Conservation (phyloP, 805 yeast genomes). For the Kazachstania martiniae region DNA sequence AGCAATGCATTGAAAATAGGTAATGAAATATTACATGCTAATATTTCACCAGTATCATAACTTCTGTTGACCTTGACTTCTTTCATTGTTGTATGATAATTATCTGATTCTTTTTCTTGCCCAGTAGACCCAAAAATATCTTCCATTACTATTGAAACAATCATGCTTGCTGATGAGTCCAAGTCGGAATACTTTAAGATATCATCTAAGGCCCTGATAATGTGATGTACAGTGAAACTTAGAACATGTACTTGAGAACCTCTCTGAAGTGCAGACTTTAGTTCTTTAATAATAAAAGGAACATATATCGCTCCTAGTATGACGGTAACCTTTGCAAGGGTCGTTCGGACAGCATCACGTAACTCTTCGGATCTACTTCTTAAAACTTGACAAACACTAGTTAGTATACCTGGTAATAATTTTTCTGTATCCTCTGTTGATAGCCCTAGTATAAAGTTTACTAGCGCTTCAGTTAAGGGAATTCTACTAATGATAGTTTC, state of each 20-base stretch:
- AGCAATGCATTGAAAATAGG: slow-evolving; percentile 46
- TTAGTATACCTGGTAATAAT: slow-evolving; percentile 71
- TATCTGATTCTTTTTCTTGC: slow-evolving; percentile 90
- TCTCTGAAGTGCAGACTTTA: slow-evolving; percentile 65
- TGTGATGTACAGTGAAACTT: slow-evolving; percentile 73
- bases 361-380: slow-evolving; percentile 78
- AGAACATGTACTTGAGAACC: slow-evolving; percentile 93
- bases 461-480: slow-evolving; percentile 72
- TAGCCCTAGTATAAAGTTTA: slow-evolving; percentile 54
- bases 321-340: slow-evolving; percentile 51
- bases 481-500: slow-evolving; percentile 68
- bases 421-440: slow-evolving; percentile 42
- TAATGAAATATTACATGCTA: slow-evolving; percentile 55
- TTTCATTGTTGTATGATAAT: slow-evolving; percentile 72
- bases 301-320: slow-evolving; percentile 67
- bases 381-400: slow-evolving; percentile 80
- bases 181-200: slow-evolving; percentile 56
- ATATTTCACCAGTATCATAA: slow-evolving; percentile 73
- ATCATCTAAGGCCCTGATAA: slow-evolving; percentile 44
- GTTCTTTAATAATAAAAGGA: slow-evolving; percentile 64
- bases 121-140: slow-evolving; percentile 88
- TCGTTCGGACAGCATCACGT: slow-evolving; percentile 75
- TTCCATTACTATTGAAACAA: slow-evolving; percentile 75
- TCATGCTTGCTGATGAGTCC: slow-evolving; percentile 49
- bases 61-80: slow-evolving; percentile 87